These are phyloP conservation scores for slime mould (Dictyostelium discoideum) DNA, from an alignment of 78 protist species.

Conservation along the genomic window dicty_2.7 NC_007088.5:4052501-4053000, in stretches of 20 bases:
- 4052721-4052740: conserved; percentile 88
- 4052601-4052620: conserved; percentile 78
- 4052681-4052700: conserved; percentile 93
- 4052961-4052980: conserved; percentile 88
- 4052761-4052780: conserved; percentile 86
- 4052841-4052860: conserved; percentile 84
- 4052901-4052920: conserved; percentile 95
- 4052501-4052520: conserved; percentile 56
- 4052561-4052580: conserved; percentile 28
- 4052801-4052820: conserved; percentile 78
- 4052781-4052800: conserved; percentile 81
- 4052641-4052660: conserved; percentile 85
- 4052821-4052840: conserved; percentile 94
- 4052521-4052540: conserved; percentile 37
- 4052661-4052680: conserved; percentile 85
- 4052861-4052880: conserved; percentile 95
- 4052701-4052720: conserved; percentile 88
- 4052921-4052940: conserved; percentile 91
- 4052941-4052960: conserved; percentile 93
- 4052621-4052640: conserved; percentile 91
- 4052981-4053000: conserved; percentile 88
- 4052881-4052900: conserved; percentile 91
- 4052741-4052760: conserved; percentile 95
- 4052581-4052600: conserved; percentile 82
- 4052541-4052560: conserved; percentile 90